Evolutionary conservation across 352 stramenopile species (phyloP), one percentile per base, ranked within the genome.

Genomic region (Globisporangium ultimum): DNA sequence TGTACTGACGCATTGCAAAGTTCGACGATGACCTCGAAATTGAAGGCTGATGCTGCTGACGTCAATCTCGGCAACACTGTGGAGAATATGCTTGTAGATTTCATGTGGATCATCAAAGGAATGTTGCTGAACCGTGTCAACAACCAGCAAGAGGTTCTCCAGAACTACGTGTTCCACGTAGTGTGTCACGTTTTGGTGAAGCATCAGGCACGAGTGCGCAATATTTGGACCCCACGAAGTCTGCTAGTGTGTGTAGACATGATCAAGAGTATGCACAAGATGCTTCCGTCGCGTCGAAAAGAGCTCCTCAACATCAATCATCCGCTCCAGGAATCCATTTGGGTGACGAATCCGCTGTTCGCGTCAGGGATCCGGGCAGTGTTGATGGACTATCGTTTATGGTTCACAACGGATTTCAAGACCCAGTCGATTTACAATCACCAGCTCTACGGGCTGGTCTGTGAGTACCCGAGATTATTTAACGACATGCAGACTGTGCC

Each of bases 351-450:
- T 53, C 83, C 83, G 20, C 63, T 91, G 13, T 91, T 94, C 56
- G 80, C 80, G 5, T 81, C 76, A 21, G 83, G 68, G 8, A 69
- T 94, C 1, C 79, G 82, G 14, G 75, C 75, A 1, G 70, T 89
- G 47, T 52, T 94, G 17, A 65, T 94, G 20, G 78, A 94, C 58
- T 91, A 84, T 50, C 70, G 78, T 4, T 20, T 91, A 10, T 94
- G 85, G 85, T 70, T 69, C 12, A 59, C 63, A 21, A 70, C 80
- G 11, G 75, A 78, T 51, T 90, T 68, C 45, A 94, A 90, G 60
- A 87, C 79, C 1, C 85, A 93, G 61, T 91, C 82, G 6, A 90
- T 93, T 43, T 92, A 78, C 60, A 84, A 84, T 45, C 85, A 91
- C 60, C 83, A 94, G 55, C 65, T 94, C 6, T 88, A 92, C 53